phyloP scores from a whole-genome alignment of 345 rosid genomes.

The Salix dunnii region DNA sequence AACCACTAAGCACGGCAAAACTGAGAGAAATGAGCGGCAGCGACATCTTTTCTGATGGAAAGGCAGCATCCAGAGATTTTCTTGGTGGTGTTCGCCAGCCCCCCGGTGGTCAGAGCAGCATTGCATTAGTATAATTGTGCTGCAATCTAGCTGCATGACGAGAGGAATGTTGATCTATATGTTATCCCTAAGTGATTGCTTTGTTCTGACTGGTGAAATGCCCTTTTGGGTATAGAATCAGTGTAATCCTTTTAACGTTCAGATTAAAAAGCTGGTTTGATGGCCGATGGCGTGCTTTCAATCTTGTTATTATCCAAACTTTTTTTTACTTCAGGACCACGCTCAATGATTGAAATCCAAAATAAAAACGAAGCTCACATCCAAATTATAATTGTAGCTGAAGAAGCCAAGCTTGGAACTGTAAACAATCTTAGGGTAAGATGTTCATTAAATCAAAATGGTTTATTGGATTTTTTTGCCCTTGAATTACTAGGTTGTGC shows the following conservation, averaged over 20 bases:
- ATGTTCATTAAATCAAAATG: no score
- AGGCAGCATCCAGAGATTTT: slow-evolving; percentile 80
- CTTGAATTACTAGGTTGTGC: no score
- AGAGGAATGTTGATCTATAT: background rate
- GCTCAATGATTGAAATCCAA: background rate
- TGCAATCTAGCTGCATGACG: background rate
- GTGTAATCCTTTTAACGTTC: slow-evolving; percentile 18
- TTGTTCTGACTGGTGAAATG: slow-evolving; percentile 20
- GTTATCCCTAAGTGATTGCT: slow-evolving; percentile 9
- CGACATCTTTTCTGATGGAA: slow-evolving; percentile 85
- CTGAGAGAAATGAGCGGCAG: slow-evolving; percentile 75
- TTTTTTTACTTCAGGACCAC: background rate
- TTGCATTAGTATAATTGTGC: slow-evolving; percentile 63
- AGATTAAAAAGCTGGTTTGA: slow-evolving; percentile 14
- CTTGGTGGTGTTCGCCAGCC: slow-evolving; percentile 96
- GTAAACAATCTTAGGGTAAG: no score
- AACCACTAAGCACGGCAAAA: slow-evolving; percentile 65
- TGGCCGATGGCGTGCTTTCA: slow-evolving; percentile 14
- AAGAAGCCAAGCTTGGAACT: background rate
- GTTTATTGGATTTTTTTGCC: no score
- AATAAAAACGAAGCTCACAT: background rate
- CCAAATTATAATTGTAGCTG: background rate
- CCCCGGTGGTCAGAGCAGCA: slow-evolving; percentile 95
- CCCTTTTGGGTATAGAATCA: slow-evolving; percentile 7
- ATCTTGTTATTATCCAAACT: background rate